These are phyloP conservation scores for Rhazya stricta DNA, from an alignment of 257 asterid species.

Conservation along the genomic window DNA sequence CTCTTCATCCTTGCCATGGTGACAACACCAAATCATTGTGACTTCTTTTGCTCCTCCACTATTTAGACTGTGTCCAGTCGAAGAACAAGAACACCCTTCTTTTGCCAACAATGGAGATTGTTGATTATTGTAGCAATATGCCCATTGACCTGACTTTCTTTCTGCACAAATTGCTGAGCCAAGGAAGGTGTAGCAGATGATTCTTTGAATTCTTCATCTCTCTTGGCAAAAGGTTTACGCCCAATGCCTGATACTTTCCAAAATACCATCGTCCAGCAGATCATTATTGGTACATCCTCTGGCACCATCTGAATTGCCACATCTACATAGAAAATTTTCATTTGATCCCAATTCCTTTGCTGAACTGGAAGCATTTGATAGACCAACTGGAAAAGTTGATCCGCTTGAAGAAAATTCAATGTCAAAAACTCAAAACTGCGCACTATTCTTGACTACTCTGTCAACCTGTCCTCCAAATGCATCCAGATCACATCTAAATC, in stretches of 20 bases:
- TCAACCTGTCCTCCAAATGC: conserved; percentile 20
- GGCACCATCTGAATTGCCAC: conserved; percentile 24
- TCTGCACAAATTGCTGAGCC: conserved; percentile 19
- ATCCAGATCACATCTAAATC: conserved; percentile 20
- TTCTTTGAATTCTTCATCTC: conserved; percentile 25
- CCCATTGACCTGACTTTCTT: conserved; percentile 28
- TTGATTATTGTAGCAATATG: conserved; percentile 24
- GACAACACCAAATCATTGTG: too few species aligned
- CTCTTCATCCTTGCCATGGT: too few species aligned
- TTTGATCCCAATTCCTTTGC: conserved; percentile 23
- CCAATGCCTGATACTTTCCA: conserved; percentile 14
- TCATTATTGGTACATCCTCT: conserved; percentile 21
- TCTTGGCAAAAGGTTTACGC: conserved; percentile 22
- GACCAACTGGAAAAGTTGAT: conserved; percentile 45
- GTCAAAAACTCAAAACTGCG: conserved; percentile 50
- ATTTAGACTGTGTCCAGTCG: too few species aligned
- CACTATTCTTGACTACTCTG: conserved; percentile 44
- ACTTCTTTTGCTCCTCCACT: too few species aligned
- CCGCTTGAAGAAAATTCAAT: conserved; percentile 40
- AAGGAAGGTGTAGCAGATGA: conserved; percentile 22
- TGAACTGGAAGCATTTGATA: conserved; percentile 31
- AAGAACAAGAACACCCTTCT: too few species aligned
- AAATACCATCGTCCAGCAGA: conserved; percentile 25
- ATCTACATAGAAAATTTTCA: conserved; percentile 23
- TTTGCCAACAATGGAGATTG: too few species aligned